These are phyloP conservation scores for Sporothrix variecibatus DNA, from an alignment of 2,329 filamentous ascomycete species.

Conservation along the genomic window DNA sequence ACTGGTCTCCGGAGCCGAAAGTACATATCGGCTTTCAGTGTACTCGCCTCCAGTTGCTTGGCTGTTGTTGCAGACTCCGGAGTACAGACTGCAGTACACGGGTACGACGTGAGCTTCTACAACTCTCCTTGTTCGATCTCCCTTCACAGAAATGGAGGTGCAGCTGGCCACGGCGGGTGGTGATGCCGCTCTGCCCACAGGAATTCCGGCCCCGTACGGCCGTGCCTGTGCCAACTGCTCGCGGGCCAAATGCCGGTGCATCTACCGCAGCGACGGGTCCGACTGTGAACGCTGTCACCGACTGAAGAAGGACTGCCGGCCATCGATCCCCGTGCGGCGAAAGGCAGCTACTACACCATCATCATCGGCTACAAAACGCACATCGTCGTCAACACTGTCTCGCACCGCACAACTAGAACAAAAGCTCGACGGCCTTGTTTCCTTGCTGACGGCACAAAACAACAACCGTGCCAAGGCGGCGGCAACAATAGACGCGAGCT, in stretches of 20 bases:
- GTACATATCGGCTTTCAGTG: neutral
- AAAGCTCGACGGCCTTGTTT: constrained; percentile 52
- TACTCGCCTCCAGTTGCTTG: neutral
- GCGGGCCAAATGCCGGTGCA: constrained; percentile 52
- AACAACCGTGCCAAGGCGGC: constrained; percentile 33
- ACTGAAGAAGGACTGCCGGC: constrained; percentile 50
- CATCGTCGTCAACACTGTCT: constrained; percentile 35
- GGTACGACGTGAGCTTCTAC: neutral
- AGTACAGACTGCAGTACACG: neutral
- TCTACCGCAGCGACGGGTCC: constrained; percentile 38
- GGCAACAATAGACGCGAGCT: constrained; percentile 28
- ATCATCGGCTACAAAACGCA: constrained; percentile 39
- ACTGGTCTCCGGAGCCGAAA: neutral
- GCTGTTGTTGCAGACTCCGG: too few relatives aligned
- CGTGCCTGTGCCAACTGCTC: constrained; percentile 51
- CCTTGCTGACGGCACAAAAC: constrained; percentile 42
- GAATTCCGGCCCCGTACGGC: constrained; percentile 41
- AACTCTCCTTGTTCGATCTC: neutral
- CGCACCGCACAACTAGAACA: constrained; percentile 51
- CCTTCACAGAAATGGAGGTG: neutral
- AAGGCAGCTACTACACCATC: constrained; percentile 38
- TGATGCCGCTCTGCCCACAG: neutral
- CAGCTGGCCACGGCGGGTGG: neutral
- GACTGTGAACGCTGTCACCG: constrained; percentile 47
- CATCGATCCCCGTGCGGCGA: constrained; percentile 46